Conservation (phyloP, 164 flowering plant species). For the Amborella trichopoda region DNA sequence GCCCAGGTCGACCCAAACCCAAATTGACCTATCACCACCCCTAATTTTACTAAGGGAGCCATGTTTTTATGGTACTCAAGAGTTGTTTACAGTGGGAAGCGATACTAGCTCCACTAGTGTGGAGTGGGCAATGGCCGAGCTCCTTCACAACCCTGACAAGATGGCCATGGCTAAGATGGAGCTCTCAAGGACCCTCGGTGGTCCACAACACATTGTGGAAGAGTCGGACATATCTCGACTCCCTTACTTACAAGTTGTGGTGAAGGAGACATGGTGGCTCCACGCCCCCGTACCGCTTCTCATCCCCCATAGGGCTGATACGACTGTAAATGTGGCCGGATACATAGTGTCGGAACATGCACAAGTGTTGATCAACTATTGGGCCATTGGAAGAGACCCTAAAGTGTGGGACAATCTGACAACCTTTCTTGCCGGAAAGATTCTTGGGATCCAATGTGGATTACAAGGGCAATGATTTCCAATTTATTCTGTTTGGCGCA, state of each 20-base stretch:
- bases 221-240: constrained; percentile 1
- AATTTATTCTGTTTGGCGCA: constrained; percentile 1
- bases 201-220: background rate
- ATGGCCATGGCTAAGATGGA: constrained; percentile 3
- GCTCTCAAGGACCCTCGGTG: background rate
- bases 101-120: constrained; percentile 7
- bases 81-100: constrained; percentile 5
- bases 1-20: too few species aligned
- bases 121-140: constrained; percentile 10
- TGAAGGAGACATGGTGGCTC: constrained; percentile 1
- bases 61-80: background rate
- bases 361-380: background rate
- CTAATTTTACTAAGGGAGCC: too few species aligned
- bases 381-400: constrained; percentile 6
- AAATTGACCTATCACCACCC: too few species aligned
- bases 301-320: background rate
- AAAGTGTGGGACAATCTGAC: background rate
- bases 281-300: constrained; percentile 1
- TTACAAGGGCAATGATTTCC: constrained; percentile 3
- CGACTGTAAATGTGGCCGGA: constrained; percentile 1
- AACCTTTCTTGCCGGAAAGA: constrained; percentile 1
- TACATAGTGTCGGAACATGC: background rate
- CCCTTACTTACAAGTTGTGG: background rate
- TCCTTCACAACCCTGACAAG: constrained; percentile 1
- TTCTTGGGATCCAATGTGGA: background rate